A percentile compares a stretch with the other conserved stretches of the same genome.
These are phyloP conservation scores for Beta corolliflora DNA, from an alignment of 179 eudicot species.

Conservation along the genomic window DNA sequence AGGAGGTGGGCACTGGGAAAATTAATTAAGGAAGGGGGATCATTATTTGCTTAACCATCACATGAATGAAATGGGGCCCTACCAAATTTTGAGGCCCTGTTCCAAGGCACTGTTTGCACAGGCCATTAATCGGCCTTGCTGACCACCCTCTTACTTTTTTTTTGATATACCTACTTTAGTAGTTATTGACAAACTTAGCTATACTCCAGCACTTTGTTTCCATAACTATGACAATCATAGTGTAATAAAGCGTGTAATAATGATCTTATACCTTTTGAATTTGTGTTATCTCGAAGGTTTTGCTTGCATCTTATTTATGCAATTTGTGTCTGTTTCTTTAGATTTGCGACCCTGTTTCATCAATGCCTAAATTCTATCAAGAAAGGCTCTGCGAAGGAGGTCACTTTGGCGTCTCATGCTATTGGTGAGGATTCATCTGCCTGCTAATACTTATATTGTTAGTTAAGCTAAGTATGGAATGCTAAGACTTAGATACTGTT, in stretches of 20 bases:
- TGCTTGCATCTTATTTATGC: neutral
- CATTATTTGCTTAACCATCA: too few relatives aligned
- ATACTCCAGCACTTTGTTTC: neutral
- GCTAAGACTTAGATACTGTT: slow-evolving; percentile 1
- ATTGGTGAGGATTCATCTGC: slow-evolving; percentile 53
- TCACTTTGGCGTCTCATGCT: slow-evolving; percentile 62
- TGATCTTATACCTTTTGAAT: neutral
- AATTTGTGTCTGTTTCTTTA: slow-evolving; percentile 25
- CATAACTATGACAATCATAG: neutral
- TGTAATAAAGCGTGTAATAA: neutral
- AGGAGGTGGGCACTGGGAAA: too few relatives aligned
- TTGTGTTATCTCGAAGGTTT: neutral
- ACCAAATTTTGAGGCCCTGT: too few relatives aligned
- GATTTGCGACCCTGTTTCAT: slow-evolving; percentile 76
- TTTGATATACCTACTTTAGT: neutral
- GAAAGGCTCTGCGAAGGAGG: slow-evolving; percentile 80
- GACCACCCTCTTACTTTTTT: too few relatives aligned
- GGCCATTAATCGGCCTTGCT: too few relatives aligned
- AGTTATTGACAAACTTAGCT: neutral
- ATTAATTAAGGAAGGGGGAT: too few relatives aligned
- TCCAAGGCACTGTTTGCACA: too few relatives aligned
- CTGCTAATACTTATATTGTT: neutral
- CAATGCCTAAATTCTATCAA: slow-evolving; percentile 77
- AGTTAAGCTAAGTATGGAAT: neutral
- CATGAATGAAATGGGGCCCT: too few relatives aligned